Base-by-base conservation (phyloP, 257 asterid species). In the Jasminum sambac region DNA sequence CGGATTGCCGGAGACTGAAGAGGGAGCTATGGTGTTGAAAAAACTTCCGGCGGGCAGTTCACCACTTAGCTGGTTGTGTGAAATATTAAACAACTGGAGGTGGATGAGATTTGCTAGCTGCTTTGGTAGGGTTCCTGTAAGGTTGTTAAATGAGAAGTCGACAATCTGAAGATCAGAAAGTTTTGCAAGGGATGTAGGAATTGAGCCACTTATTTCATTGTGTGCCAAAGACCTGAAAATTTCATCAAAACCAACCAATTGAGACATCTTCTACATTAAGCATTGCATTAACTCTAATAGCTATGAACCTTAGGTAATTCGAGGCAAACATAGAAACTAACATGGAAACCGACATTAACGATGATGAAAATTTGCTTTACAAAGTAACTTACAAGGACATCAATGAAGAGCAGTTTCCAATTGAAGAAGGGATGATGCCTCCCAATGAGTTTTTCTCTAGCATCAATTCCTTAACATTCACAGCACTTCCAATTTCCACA, bases 41-140 rank as follows among this genome's bases (percentile, higher is more conserved):
- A 89, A 92, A 21, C 79, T 82, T 67, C 95, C 88, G 21, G 87
- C 69, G 34, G 98, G 98, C 44, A 92, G 85, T 73, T 88, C 95
- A 13, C 96, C 98, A 61, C 84, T 84, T 17, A 92, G 83, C 68
- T 90, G 92, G 82, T 92, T 92, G 86, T 92, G 96, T 39, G 98
- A 88, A 73, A 92, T 72, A 81, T 92, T 92, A 69, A 92, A 92
- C 57, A 77, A 84, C n/a, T 79, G 78, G 58, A 92, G 91, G 77
- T 55, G 89, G 61, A 69, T 83, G 36, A 92, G 98, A 64, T 89
- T 79, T 43, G 78, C 87, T 16, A 92, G 86, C 81, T 83, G 91
- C 84, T 77, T 90, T 4, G 98, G 96, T 43, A 92, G 76, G 68
- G 75, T 59, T 48, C 98, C 98, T 0, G 85, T 82, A 43, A 92